These are phyloP conservation scores for Beauveria pseudobassiana DNA, from an alignment of 2,329 filamentous ascomycete species.

Conservation along the genomic window DNA sequence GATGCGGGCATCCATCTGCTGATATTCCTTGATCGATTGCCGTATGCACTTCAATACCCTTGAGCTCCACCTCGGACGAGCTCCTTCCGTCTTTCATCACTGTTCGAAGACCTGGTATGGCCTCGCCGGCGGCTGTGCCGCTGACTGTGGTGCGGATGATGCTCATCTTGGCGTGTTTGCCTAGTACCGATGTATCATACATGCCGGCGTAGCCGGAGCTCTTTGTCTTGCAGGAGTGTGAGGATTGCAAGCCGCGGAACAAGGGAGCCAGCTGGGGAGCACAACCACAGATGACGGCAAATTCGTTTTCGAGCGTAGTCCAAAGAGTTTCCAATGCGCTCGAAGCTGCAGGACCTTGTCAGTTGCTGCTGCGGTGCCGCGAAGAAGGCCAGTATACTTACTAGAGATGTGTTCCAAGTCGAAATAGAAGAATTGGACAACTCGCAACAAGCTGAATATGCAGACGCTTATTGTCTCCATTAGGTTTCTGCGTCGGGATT, in stretches of 20 bases:
- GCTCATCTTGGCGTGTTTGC: constrained; percentile 8
- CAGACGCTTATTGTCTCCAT: constrained; percentile 7
- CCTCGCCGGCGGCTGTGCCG: background rate
- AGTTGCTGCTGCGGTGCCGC: background rate
- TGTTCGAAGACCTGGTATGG: background rate
- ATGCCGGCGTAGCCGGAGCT: constrained; percentile 5
- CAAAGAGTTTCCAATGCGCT: constrained; percentile 5
- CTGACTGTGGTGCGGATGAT: constrained; percentile 10
- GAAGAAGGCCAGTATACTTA: background rate
- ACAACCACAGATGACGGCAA: constrained; percentile 12
- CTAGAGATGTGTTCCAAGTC: constrained; percentile 8
- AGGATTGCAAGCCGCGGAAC: background rate
- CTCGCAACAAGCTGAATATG: constrained; percentile 4
- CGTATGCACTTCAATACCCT: constrained; percentile 15
- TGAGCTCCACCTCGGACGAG: constrained; percentile 15
- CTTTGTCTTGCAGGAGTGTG: background rate
- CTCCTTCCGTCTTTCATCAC: background rate
- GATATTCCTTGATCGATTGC: constrained; percentile 15
- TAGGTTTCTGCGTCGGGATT: background rate
- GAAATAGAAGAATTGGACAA: constrained; percentile 8
- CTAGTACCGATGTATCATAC: constrained; percentile 8
- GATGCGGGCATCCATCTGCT: background rate
- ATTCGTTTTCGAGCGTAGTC: constrained; percentile 10
- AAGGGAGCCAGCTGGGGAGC: constrained; percentile 9
- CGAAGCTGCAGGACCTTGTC: background rate